Base-by-base conservation (phyloP, 805 yeast species). In the Myxozyma monticola region DNA sequence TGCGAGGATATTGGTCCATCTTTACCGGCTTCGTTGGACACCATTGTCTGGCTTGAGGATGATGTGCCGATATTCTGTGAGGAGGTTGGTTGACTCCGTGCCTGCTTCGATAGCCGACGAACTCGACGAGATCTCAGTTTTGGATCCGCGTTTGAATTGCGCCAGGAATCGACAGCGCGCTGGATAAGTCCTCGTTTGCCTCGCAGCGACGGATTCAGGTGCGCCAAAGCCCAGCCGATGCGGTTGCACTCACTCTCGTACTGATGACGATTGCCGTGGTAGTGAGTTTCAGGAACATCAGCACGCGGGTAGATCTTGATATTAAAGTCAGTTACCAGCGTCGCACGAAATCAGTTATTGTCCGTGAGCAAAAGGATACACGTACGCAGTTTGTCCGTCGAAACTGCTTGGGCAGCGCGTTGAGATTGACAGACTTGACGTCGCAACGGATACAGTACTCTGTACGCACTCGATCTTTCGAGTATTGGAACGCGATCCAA, bases 161-260 rank as follows among this genome's bases (percentile, higher is more conserved):
- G 67, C 78, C 78, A 77, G 5, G 73, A 66, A 51, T 76, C 80
- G 14, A 76, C 80, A 1, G 80, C 80, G 26, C 80, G 66, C 57
- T 76, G 80, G 14, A 75, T 69, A 14, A 77, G 61, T 1, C 80
- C 80, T 24, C 78, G 66, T 26, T 72, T 71, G 40, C 63, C 63
- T 22, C 73, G 67, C n/a, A 77, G 63, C 20, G 66, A 66, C 0
- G 77, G 74, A 54, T 76, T 76, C 31, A 68, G 62, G 60, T 63
- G 67, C 4, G 74, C 69, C 26, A 76, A 60, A n/a, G 68, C 66
- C 79, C 80, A 76, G 3, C 79, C 80, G 36, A 76, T 68, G 24
- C 66, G 64, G 56, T 76, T 76, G 63, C 81, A 77, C 37, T 69
- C 72, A 31, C 69, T 68, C 56, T 76, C 81, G 58, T 76, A 76